Conservation (phyloP, 306 rosid genomes). For the Aeschynomene evenia region DNA sequence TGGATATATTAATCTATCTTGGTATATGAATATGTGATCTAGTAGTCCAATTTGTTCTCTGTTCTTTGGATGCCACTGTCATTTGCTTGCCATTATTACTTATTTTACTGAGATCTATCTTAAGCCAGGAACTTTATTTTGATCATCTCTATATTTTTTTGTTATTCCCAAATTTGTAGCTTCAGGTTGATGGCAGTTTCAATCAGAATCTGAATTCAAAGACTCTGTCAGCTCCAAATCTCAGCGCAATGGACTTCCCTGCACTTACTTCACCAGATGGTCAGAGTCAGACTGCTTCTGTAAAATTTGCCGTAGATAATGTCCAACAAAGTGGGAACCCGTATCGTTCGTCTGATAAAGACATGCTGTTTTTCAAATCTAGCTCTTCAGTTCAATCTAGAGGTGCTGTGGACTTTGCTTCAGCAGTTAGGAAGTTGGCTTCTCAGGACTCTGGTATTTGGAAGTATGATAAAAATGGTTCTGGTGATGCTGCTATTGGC, state of each 20-base stretch:
- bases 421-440: slow-evolving; percentile 77
- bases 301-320: slow-evolving; percentile 55
- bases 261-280: slow-evolving; percentile 54
- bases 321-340: slow-evolving; percentile 55
- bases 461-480: slow-evolving; percentile 63
- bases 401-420: slow-evolving; percentile 71
- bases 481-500: slow-evolving; percentile 63
- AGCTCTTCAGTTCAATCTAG: slow-evolving; percentile 53
- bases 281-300: slow-evolving; percentile 46
- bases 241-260: slow-evolving; percentile 69
- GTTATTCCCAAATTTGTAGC: slow-evolving; percentile 46
- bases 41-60: background rate
- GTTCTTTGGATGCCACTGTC: slow-evolving; percentile 7
- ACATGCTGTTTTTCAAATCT: slow-evolving; percentile 61
- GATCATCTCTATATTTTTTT: background rate
- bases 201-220: slow-evolving; percentile 59
- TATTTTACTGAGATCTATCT: background rate
- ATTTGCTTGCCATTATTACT: background rate
- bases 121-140: background rate
- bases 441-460: slow-evolving; percentile 76
- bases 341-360: slow-evolving; percentile 59
- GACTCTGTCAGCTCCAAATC: slow-evolving; percentile 63
- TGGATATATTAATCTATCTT: background rate
- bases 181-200: slow-evolving; percentile 71
- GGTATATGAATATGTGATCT: slow-evolving; percentile 12